A percentile compares a stretch with the other conserved stretches of the same genome.
These are phyloP conservation scores for Citrus reticulata DNA, from an alignment of 345 rosid genomes.

Conservation along the genomic window DNA sequence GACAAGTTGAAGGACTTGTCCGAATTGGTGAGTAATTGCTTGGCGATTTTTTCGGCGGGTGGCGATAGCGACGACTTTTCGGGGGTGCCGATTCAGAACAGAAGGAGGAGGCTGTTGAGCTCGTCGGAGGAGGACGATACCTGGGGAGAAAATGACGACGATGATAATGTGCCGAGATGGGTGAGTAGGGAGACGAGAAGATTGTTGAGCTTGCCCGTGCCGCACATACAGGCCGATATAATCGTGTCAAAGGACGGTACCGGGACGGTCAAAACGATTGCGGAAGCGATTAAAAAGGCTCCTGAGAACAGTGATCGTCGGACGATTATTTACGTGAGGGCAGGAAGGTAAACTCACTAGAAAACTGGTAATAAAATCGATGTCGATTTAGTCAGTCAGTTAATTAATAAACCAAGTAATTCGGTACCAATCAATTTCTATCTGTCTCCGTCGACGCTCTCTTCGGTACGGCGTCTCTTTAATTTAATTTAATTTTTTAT, in stretches of 20 bases:
- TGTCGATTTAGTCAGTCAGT: too few species aligned
- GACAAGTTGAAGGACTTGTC: slow-evolving; percentile 62
- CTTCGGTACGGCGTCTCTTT: too few species aligned
- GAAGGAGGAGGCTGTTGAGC: slow-evolving; percentile 40
- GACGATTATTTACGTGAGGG: slow-evolving; percentile 74
- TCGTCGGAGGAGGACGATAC: slow-evolving; percentile 11
- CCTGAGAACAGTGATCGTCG: slow-evolving; percentile 72
- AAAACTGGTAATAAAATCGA: too few species aligned
- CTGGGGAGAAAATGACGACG: slow-evolving; percentile 13
- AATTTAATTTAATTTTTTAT: too few species aligned
- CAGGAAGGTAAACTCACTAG: slow-evolving; percentile 64
- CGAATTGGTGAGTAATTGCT: slow-evolving; percentile 85
- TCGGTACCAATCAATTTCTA: too few species aligned
- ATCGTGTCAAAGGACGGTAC: slow-evolving; percentile 80
- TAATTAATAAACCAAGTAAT: too few species aligned
- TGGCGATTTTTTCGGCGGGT: slow-evolving; percentile 65
- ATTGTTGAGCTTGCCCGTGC: slow-evolving; percentile 45
- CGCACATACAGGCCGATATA: slow-evolving; percentile 76
- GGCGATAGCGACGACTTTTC: slow-evolving; percentile 48
- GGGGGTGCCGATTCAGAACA: slow-evolving; percentile 89
- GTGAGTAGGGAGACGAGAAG: slow-evolving; percentile 53
- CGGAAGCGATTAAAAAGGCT: slow-evolving; percentile 88
- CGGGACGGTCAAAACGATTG: slow-evolving; percentile 76
- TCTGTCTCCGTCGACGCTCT: too few species aligned
- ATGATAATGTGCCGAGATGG: slow-evolving; percentile 56